Evolutionary conservation across 108 stramenopile species (phyloP).

Genomic region (Cyclotella baltica): DNA sequence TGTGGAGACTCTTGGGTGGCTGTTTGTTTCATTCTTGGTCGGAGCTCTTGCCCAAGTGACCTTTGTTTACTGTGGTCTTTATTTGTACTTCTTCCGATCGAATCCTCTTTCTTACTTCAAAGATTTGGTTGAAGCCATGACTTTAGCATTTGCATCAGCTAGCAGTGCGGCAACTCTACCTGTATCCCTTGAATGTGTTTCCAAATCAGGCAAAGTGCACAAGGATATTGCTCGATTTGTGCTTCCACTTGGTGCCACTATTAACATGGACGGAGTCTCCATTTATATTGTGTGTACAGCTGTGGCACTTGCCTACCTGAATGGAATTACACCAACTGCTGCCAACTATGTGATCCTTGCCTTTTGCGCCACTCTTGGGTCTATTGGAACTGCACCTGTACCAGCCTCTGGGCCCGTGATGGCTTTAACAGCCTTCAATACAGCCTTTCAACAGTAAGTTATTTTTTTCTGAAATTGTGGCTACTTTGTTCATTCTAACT

Average conservation of each 20-base stretch:
- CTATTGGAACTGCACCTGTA: constrained; percentile 23
- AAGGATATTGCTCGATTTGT: constrained; percentile 35
- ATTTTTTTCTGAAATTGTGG: no score
- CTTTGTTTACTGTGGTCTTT: constrained; percentile 31
- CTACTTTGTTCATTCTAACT: no score
- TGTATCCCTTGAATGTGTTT: constrained; percentile 31
- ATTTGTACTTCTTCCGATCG: constrained; percentile 11
- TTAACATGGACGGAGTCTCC: constrained; percentile 47
- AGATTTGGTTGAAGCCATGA: constrained; percentile 28
- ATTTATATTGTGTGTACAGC: constrained; percentile 28
- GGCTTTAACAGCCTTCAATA: background rate
- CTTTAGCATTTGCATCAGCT: constrained; percentile 27
- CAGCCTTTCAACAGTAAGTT: background rate
- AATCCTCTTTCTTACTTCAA: constrained; percentile 43
- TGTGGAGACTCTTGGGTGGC: constrained; percentile 32
- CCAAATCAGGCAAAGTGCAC: constrained; percentile 23
- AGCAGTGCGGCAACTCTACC: constrained; percentile 42
- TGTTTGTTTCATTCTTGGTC: constrained; percentile 27
- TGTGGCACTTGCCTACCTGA: constrained; percentile 37
- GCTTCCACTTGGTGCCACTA: constrained; percentile 38
- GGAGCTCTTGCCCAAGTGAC: constrained; percentile 27
- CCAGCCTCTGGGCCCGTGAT: background rate
- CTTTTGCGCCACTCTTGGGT: constrained; percentile 36
- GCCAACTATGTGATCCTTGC: constrained; percentile 28
- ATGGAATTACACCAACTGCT: constrained; percentile 23